A percentile compares a stretch with the other conserved stretches of the same genome.
Evolutionary conservation across 345 rosid genomes (phyloP).

Genomic region (Brassica nigra): DNA sequence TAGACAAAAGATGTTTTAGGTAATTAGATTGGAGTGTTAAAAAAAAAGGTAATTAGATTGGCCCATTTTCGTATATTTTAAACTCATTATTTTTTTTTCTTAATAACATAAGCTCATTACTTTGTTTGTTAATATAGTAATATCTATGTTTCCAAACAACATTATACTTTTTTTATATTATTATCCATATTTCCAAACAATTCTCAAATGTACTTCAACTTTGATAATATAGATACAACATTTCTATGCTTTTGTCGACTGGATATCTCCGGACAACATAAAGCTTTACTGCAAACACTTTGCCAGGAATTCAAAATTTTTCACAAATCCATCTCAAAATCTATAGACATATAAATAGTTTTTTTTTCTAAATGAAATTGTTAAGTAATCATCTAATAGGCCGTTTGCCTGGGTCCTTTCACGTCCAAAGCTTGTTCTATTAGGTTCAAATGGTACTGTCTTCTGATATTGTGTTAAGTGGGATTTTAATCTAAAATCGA

Average conservation of each 20-base stretch:
- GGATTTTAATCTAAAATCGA: no score
- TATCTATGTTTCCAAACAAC: no score
- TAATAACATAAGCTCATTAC: no score
- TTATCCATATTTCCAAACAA: no score
- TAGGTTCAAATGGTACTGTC: background rate
- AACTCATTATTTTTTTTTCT: no score
- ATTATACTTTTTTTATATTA: no score
- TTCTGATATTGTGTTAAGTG: background rate
- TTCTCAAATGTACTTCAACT: no score
- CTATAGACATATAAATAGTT: background rate
- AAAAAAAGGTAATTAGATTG: no score
- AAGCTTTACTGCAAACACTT: background rate
- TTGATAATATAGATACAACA: background rate
- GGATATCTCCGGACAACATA: background rate
- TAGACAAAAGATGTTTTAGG: no score
- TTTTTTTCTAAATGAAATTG: background rate
- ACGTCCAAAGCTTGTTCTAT: background rate
- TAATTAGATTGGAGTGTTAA: no score
- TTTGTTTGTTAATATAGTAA: no score
- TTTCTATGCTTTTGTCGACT: background rate
- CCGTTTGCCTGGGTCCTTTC: background rate
- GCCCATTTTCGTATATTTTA: no score
- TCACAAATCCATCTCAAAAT: background rate
- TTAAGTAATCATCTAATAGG: background rate
- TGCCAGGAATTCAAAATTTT: background rate